Evolutionary conservation across 306 rosid genomes (phyloP).

Genomic region (Cucumis hystrix): DNA sequence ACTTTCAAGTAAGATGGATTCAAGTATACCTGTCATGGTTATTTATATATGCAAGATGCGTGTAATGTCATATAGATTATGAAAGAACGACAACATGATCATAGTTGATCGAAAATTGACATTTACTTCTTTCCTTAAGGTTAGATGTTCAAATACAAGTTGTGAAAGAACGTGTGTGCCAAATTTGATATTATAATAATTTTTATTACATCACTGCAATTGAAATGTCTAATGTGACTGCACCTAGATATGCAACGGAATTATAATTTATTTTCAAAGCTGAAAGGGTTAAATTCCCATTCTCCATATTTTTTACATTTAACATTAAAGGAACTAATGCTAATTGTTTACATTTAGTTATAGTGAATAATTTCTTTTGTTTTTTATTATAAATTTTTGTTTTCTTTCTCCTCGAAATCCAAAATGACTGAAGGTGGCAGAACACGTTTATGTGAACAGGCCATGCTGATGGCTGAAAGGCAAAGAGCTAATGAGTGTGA

Average conservation of each 20-base stretch:
- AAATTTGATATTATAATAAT: not conserved
- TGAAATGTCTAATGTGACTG: not conserved
- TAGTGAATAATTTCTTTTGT: not conserved
- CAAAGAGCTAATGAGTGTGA: slow-evolving; percentile 57
- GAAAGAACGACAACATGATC: not conserved
- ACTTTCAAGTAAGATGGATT: not conserved
- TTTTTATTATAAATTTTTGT: not conserved
- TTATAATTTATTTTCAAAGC: not conserved
- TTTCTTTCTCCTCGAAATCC: slow-evolving; percentile 5
- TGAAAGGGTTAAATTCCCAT: not conserved
- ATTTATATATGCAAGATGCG: not conserved
- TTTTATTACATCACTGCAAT: not conserved
- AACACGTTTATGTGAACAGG: slow-evolving; percentile 29
- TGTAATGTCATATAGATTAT: not conserved
- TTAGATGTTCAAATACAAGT: not conserved
- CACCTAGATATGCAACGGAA: not conserved
- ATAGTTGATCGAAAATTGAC: no score
- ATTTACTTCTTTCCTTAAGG: not conserved
- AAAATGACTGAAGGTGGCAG: not conserved
- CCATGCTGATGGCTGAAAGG: slow-evolving; percentile 47
- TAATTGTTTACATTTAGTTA: not conserved
- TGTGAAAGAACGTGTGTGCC: not conserved
- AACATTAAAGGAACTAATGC: not conserved
- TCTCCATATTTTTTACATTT: not conserved
- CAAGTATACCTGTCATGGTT: not conserved